Conservation (phyloP, 2,329 filamentous ascomycete species). For the Orbilia oligospora region DNA sequence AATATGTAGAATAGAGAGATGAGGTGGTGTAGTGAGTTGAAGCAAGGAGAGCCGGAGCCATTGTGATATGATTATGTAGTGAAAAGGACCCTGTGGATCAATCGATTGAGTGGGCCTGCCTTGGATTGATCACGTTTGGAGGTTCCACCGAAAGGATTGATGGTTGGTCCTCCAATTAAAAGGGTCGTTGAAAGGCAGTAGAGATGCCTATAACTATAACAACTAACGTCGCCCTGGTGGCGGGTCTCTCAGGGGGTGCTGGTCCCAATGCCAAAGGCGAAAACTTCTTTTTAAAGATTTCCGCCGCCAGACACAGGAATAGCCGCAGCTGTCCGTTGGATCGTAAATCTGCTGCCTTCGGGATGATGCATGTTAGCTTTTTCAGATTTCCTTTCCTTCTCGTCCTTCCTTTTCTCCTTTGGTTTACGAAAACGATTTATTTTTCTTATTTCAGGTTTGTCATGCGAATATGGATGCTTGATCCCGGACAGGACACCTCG, state of each 20-base stretch:
- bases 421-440: constrained; percentile 4
- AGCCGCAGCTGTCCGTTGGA: constrained; percentile 37
- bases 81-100: constrained; percentile 19
- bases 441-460: constrained; percentile 17
- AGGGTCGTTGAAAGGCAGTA: background rate
- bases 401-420: constrained; percentile 19
- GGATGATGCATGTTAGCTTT: constrained; percentile 23
- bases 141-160: constrained; percentile 50
- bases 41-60: constrained; percentile 59
- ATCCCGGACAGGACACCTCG: constrained; percentile 40
- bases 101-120: constrained; percentile 25
- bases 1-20: constrained; percentile 53
- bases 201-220: constrained; percentile 25
- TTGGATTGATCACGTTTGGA: constrained; percentile 45
- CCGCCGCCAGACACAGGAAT: constrained; percentile 31
- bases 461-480: constrained; percentile 27
- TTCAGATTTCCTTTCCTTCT: constrained; percentile 32
- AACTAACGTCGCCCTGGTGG: constrained; percentile 33
- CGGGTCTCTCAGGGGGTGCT: constrained; percentile 42
- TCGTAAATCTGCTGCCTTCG: constrained; percentile 43
- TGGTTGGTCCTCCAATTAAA: constrained; percentile 57
- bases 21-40: constrained; percentile 53
- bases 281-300: constrained; percentile 34
- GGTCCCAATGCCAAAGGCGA: background rate
- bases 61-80: constrained; percentile 27